phyloP scores from a whole-genome alignment of 176 grass and related monocot species.

The Cenchrus fungigraminus region DNA sequence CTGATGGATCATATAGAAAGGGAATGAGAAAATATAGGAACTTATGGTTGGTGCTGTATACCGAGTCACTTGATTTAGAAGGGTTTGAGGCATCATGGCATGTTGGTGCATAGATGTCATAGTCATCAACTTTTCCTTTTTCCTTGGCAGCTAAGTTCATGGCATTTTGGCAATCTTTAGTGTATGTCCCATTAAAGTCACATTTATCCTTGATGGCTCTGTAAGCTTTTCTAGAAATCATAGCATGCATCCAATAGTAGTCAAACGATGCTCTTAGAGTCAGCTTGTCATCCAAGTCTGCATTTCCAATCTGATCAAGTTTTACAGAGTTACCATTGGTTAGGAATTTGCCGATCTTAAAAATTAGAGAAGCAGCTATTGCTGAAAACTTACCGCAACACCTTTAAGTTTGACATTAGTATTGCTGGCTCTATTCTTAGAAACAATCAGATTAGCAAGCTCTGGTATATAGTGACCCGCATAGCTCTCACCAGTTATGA shows the following conservation, averaged over 20 bases:
- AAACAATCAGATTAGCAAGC: constrained; percentile 67
- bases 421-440: constrained; percentile 43
- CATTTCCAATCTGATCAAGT: constrained; percentile 63
- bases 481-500: constrained; percentile 76
- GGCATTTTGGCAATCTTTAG: constrained; percentile 45
- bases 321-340: constrained; percentile 22
- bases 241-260: constrained; percentile 74
- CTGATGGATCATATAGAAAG: constrained; percentile 27
- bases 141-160: constrained; percentile 48
- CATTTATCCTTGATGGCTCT: constrained; percentile 53
- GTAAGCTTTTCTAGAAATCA: constrained; percentile 66
- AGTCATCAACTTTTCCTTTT: constrained; percentile 61
- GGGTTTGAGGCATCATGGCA: constrained; percentile 43
- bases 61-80: constrained; percentile 44
- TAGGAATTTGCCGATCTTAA: constrained; percentile 32
- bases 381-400: constrained; percentile 59
- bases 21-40: background rate
- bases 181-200: constrained; percentile 54
- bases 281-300: constrained; percentile 49
- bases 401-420: constrained; percentile 57
- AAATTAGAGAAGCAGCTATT: constrained; percentile 30
- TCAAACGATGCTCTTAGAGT: constrained; percentile 57
- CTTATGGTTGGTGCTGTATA: constrained; percentile 38
- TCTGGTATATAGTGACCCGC: constrained; percentile 72
- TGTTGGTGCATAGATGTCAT: constrained; percentile 55